Percentiles rank a stretch among this genome's conserved stretches.
Conservation (phyloP, 768 basidiomycete species). For the Podaxis sp. region DNA sequence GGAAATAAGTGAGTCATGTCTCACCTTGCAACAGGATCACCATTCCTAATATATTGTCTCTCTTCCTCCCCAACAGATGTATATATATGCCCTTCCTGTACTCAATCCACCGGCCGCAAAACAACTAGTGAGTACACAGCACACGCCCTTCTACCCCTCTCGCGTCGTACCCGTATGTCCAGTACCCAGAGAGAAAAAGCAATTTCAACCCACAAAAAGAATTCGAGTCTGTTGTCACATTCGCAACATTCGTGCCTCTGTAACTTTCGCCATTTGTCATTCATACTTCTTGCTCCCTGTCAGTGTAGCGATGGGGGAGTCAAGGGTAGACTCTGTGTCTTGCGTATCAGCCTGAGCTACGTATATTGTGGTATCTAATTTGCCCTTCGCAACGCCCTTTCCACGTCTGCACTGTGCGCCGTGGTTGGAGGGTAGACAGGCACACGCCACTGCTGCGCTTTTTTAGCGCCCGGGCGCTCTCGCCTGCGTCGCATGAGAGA, state of each 20-base stretch:
- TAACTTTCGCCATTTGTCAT: conserved; percentile 26
- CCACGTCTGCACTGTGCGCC: neutral
- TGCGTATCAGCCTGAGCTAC: conserved; percentile 20
- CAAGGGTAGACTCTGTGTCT: neutral
- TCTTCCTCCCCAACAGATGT: conserved; percentile 40
- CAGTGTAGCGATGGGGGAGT: conserved; percentile 10
- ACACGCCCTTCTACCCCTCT: conserved; percentile 24
- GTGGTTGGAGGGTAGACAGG: neutral
- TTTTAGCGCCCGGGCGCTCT: neutral
- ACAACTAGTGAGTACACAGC: conserved; percentile 73
- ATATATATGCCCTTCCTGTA: conserved; percentile 56
- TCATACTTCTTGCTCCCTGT: neutral
- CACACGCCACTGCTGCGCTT: neutral
- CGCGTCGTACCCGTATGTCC: conserved; percentile 28
- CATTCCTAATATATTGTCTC: neutral
- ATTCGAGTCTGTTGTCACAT: conserved; percentile 6
- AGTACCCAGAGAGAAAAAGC: conserved; percentile 17
- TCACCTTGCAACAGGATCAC: neutral
- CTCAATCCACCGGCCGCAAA: conserved; percentile 58
- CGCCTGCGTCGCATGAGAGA: conserved; percentile 1
- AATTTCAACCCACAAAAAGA: conserved; percentile 13
- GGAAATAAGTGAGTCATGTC: conserved; percentile 66
- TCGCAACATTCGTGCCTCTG: conserved; percentile 9
- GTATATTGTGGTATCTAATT: conserved; percentile 17
- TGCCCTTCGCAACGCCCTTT: neutral